Conservation (phyloP, 2,329 filamentous ascomycete genomes). For the Zopfia rhizophila region DNA sequence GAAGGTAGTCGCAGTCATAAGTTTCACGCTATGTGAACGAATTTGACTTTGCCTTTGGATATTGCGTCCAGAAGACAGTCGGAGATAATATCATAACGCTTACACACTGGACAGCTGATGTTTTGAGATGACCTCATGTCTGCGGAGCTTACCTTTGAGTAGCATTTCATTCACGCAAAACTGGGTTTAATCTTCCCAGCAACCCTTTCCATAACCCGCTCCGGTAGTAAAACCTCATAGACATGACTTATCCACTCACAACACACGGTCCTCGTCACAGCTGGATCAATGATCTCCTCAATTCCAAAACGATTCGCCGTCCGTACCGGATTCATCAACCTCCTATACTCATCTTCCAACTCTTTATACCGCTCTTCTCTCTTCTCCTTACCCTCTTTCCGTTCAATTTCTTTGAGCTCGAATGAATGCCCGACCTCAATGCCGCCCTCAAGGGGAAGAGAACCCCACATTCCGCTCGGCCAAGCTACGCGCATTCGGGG, state of each 20-base stretch:
- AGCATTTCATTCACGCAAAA: conserved; percentile 37
- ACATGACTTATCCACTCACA: conserved; percentile 67
- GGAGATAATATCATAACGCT: no score
- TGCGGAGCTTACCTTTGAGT: no score
- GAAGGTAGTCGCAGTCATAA: no score
- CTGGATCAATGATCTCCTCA: conserved; percentile 73
- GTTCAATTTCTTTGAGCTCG: conserved; percentile 66
- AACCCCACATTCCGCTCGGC: conserved; percentile 72
- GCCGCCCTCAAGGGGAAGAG: conserved; percentile 70
- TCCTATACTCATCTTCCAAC: conserved; percentile 68
- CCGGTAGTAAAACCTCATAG: conserved; percentile 64
- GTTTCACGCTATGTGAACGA: no score
- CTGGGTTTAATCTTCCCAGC: conserved; percentile 48
- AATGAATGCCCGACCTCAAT: conserved; percentile 72
- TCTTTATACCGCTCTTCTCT: conserved; percentile 63
- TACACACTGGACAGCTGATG: no score
- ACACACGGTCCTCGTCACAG: conserved; percentile 65
- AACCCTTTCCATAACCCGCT: conserved; percentile 58
- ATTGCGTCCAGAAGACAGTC: no score
- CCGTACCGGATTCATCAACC: conserved; percentile 72
- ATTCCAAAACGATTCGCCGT: conserved; percentile 72
- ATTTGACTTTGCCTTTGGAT: no score
- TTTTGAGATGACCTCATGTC: no score
- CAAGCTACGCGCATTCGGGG: conserved; percentile 70
- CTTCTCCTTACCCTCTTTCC: conserved; percentile 61